Conservation (phyloP, 495 filamentous ascomycete genomes). For the Daldinia decipiens region DNA sequence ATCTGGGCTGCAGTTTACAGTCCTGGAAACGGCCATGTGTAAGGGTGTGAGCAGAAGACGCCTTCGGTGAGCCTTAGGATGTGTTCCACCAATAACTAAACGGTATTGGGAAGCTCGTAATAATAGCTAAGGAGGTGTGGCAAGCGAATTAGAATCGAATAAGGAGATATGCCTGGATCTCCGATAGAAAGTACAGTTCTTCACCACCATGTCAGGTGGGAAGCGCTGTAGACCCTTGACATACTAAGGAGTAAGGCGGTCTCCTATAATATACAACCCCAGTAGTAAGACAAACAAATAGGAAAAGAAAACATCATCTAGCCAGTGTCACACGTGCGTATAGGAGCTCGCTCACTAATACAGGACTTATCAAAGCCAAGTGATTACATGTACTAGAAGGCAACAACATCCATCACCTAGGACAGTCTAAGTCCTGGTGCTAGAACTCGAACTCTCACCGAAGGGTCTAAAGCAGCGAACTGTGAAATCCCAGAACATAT, state of each 20-base stretch:
- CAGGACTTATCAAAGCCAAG: slow-evolving; percentile 13
- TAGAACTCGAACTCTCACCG: slow-evolving; percentile 29
- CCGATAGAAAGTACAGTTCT: slow-evolving; percentile 14
- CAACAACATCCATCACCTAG: background rate
- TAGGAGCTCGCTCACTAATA: slow-evolving; percentile 9
- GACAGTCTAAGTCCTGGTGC: background rate
- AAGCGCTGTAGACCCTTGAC: slow-evolving; percentile 14
- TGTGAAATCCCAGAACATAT: slow-evolving; percentile 19
- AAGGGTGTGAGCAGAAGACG: slow-evolving; percentile 40
- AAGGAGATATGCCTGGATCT: slow-evolving; percentile 13
- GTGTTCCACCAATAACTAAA: slow-evolving; percentile 36
- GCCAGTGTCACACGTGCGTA: slow-evolving; percentile 2
- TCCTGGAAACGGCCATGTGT: slow-evolving; percentile 35
- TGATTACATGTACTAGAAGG: slow-evolving; percentile 1
- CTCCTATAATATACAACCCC: slow-evolving; percentile 22
- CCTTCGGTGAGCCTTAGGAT: slow-evolving; percentile 41
- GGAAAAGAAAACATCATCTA: background rate
- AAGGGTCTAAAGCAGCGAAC: slow-evolving; percentile 18
- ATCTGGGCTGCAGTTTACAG: slow-evolving; percentile 44
- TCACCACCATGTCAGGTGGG: slow-evolving; percentile 14
- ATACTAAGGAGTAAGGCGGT: slow-evolving; percentile 3
- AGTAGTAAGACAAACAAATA: background rate
- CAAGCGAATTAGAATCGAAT: slow-evolving; percentile 25
- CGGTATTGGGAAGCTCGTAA: slow-evolving; percentile 24
- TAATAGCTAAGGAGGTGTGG: slow-evolving; percentile 22